These are phyloP conservation scores for Inga laurina DNA, from an alignment of 306 rosid species.

Conservation along the genomic window DNA sequence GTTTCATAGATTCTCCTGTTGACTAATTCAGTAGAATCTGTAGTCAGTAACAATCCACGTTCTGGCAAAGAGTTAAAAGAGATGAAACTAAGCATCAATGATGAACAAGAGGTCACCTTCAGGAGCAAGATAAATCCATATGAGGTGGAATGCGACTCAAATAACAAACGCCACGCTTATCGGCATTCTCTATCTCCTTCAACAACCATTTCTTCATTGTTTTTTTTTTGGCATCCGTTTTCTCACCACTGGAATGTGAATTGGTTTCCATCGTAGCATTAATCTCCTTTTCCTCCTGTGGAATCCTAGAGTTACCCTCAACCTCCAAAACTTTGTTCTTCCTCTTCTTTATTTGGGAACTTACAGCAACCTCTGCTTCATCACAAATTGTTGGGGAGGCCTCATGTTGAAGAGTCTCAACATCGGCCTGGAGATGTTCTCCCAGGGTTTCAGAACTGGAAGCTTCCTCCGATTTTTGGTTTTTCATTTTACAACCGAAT, in stretches of 20 bases:
- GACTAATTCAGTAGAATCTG: neutral
- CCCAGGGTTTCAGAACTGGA: neutral
- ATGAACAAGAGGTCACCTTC: conserved; percentile 41
- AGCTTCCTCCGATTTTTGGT: neutral
- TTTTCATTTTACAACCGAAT: neutral
- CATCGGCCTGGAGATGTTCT: neutral
- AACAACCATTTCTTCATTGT: conserved; percentile 45
- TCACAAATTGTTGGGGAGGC: neutral
- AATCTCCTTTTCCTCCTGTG: neutral
- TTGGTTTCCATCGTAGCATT: neutral
- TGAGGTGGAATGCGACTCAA: conserved; percentile 85
- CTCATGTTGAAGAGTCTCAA: neutral
- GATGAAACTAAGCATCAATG: neutral
- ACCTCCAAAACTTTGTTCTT: conserved; percentile 7
- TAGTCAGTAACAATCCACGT: neutral
- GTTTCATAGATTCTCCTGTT: conserved; percentile 29
- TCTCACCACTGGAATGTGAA: conserved; percentile 15
- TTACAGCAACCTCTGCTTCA: neutral
- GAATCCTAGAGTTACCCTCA: conserved; percentile 11
- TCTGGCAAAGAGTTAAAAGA: neutral
- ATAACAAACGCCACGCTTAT: conserved; percentile 76
- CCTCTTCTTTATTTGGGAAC: neutral
- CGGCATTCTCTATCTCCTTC: conserved; percentile 52
- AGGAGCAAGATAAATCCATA: conserved; percentile 81
- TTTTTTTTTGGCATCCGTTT: conserved; percentile 16